These are phyloP conservation scores for Fallopia convolvulus DNA, from an alignment of 148 eudicot species.

Conservation along the genomic window DNA sequence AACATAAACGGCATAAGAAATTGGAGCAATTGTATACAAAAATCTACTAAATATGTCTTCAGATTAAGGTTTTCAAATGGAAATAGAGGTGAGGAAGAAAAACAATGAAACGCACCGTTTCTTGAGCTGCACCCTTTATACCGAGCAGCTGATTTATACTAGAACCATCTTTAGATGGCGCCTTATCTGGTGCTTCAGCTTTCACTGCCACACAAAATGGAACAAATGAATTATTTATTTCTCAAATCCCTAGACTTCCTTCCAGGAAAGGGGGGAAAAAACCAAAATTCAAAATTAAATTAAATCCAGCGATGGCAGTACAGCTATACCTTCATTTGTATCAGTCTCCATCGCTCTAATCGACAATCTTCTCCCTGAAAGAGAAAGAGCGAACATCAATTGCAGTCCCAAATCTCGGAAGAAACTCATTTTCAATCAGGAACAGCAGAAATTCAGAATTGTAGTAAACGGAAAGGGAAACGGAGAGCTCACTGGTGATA, in stretches of 20 bases:
- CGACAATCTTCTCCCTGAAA: constrained; percentile 51
- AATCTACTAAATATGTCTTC: background rate
- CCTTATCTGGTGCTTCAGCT: constrained; percentile 70
- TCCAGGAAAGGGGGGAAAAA: background rate
- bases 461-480: background rate
- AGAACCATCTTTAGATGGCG: constrained; percentile 64
- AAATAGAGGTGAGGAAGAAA: no score
- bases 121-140: constrained; percentile 90
- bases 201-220: constrained; percentile 44
- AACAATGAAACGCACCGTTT: constrained; percentile 43
- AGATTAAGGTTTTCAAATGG: no score
- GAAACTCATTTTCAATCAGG: background rate
- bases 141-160: constrained; percentile 89
- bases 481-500: constrained; percentile 33
- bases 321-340: constrained; percentile 47
- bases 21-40: no score
- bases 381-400: background rate
- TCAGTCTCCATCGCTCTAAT: constrained; percentile 80
- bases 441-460: background rate
- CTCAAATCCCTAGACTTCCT: background rate
- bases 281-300: background rate
- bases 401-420: background rate
- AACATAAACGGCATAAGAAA: no score
- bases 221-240: background rate
- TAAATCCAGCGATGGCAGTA: background rate